phyloP scores from a whole-genome alignment of 345 rosid genomes.

The Salix suchowensis region DNA sequence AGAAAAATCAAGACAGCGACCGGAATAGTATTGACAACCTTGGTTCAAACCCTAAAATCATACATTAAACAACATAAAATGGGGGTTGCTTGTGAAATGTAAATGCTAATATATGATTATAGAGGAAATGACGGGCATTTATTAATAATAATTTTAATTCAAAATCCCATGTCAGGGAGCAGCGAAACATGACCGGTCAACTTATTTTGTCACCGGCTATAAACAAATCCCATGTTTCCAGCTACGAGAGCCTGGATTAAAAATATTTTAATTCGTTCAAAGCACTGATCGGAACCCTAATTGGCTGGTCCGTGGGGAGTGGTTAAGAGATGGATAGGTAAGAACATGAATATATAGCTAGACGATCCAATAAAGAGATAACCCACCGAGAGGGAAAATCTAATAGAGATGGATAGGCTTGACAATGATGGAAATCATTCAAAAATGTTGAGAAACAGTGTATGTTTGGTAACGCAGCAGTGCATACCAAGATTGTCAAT shows the following conservation, averaged over 20 bases:
- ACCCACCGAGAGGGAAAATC: neutral
- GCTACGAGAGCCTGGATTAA: conserved; percentile 4
- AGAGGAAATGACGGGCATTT: neutral
- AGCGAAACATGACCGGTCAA: neutral
- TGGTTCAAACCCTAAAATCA: no score
- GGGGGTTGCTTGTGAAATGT: conserved; percentile 12
- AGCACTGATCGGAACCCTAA: neutral
- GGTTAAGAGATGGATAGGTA: conserved; percentile 5
- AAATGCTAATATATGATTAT: neutral
- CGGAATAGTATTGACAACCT: no score
- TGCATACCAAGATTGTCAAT: no score
- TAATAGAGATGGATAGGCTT: neutral
- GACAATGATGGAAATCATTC: no score
- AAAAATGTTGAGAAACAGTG: no score
- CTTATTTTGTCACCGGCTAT: neutral
- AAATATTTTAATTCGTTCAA: neutral
- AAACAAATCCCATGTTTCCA: neutral
- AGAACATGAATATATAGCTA: neutral
- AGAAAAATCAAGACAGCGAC: no score
- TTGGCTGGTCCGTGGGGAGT: conserved; percentile 10
- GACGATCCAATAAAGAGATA: neutral
- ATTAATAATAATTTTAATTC: conserved; percentile 1
- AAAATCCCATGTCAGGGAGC: conserved; percentile 20
- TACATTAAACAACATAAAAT: no score
- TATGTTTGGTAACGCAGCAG: no score